A percentile compares a stretch with the other conserved stretches of the same genome.
phyloP scores from a whole-genome alignment of 1,284 basidiomycete genomes.

The Grifola frondosa region DNA sequence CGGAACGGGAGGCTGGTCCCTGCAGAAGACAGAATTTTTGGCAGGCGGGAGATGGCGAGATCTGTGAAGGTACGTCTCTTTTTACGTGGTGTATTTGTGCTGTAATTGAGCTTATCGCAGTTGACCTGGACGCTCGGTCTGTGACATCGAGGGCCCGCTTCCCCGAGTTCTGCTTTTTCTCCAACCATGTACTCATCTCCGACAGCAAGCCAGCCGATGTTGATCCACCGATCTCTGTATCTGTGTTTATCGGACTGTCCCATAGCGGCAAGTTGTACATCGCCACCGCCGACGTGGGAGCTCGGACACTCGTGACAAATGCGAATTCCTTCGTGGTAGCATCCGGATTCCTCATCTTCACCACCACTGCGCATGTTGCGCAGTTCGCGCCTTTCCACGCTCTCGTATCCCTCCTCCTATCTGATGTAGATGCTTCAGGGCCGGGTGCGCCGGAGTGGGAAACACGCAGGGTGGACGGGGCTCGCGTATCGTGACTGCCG shows the following conservation, averaged over 20 bases:
- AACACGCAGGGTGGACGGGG: slow-evolving; percentile 83
- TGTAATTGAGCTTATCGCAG: slow-evolving; percentile 22
- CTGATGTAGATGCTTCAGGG: slow-evolving; percentile 22
- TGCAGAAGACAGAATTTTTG: slow-evolving; percentile 37
- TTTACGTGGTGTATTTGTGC: not conserved
- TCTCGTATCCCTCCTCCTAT: slow-evolving; percentile 33
- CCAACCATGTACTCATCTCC: slow-evolving; percentile 14
- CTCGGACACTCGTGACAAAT: slow-evolving; percentile 50
- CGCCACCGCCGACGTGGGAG: slow-evolving; percentile 25
- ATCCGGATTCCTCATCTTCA: slow-evolving; percentile 83
- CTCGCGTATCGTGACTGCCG: slow-evolving; percentile 80
- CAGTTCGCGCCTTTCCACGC: slow-evolving; percentile 66
- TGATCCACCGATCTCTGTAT: slow-evolving; percentile 4
- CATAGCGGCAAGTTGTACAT: slow-evolving; percentile 64
- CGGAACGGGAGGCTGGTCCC: slow-evolving; percentile 46
- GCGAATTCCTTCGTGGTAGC: slow-evolving; percentile 83
- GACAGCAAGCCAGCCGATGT: slow-evolving; percentile 19
- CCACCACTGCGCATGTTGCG: slow-evolving; percentile 81
- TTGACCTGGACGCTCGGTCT: slow-evolving; percentile 24
- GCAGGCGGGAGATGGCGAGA: slow-evolving; percentile 51
- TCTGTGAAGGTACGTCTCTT: slow-evolving; percentile 48
- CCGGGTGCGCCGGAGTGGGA: slow-evolving; percentile 51
- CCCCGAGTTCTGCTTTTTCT: slow-evolving; percentile 59
- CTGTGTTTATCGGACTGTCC: slow-evolving; percentile 70
- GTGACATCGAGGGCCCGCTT: slow-evolving; percentile 42